phyloP scores from a whole-genome alignment of 2,329 filamentous ascomycete genomes.

The Anthostomella pinea region DNA sequence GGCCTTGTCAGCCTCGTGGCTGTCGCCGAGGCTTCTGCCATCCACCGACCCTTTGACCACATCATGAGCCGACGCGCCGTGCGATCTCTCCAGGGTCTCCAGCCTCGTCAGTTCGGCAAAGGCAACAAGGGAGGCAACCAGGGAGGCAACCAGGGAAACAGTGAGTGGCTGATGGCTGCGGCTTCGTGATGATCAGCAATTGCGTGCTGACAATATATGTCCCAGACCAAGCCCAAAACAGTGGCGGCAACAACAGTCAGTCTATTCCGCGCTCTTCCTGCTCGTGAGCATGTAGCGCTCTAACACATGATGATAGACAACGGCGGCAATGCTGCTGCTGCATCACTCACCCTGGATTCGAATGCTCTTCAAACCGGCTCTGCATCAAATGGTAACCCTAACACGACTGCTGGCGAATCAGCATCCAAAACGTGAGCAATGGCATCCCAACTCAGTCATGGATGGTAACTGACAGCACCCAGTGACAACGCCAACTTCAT shows the following conservation, averaged over 20 bases:
- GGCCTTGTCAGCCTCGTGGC: slow-evolving; percentile 48
- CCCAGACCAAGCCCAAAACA: slow-evolving; percentile 20
- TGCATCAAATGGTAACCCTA: slow-evolving; percentile 29
- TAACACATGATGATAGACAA: neutral
- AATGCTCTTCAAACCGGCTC: slow-evolving; percentile 51
- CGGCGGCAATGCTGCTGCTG: slow-evolving; percentile 10
- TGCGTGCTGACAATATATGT: too few species aligned
- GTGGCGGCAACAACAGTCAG: too few species aligned
- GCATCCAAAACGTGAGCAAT: slow-evolving; percentile 49
- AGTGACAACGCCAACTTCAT: slow-evolving; percentile 61
- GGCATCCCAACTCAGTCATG: neutral
- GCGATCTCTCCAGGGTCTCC: slow-evolving; percentile 40
- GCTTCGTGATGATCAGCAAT: too few species aligned
- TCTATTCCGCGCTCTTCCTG: too few species aligned
- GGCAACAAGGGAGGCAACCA: slow-evolving; percentile 20
- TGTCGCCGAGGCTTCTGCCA: slow-evolving; percentile 43
- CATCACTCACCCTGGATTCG: slow-evolving; percentile 35
- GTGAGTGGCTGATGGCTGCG: too few species aligned
- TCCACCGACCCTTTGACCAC: slow-evolving; percentile 37
- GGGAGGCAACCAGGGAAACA: too few species aligned
- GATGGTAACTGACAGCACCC: slow-evolving; percentile 18
- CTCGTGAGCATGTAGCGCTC: too few species aligned
- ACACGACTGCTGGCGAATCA: slow-evolving; percentile 43
- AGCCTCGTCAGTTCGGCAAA: slow-evolving; percentile 22
- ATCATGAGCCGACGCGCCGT: slow-evolving; percentile 27